Evolutionary conservation across 371 early-diverging fungal genomes (phyloP), one percentile per base, ranked within the genome.

Genomic region (Smittium mucronatum): DNA sequence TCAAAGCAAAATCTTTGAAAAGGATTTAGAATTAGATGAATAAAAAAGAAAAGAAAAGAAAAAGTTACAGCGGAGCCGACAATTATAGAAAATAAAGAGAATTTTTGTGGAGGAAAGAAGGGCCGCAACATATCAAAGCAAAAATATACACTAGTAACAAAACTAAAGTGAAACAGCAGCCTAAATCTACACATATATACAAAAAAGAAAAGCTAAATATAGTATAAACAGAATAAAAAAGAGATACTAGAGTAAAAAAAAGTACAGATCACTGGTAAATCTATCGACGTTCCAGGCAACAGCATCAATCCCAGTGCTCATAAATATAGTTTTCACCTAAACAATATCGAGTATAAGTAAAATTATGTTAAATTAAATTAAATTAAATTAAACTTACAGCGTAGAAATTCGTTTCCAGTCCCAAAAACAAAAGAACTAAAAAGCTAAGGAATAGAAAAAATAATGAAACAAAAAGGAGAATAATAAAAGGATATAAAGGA

Each of bases 261-360:
- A 11, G 5, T 47, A 47, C 47, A 65, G n/a, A n/a, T 65, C 65
- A 65, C 65, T 65, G 34, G 65, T 65, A 65, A 65, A 65, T 65
- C n/a, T 65, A 8, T 65, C 65, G n/a, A 65, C 65, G 34, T 65
- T 65, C 65, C 65, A 65, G 11, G 32, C 65, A 33, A 65, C 34
- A n/a, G 65, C 65, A 65, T 65, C 65, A 11, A 65, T 65, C n/a
- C 65, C 65, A 11, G 36, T 34, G 36, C 65, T 65, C 65, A 65
- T 65, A 65, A 65, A 65, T n/a, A 65, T 32, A 15, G 65, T 34
- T 25, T 36, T 65, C 2, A 65, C 65, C 65, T 47, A 47, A 47
- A 47, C 5, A 47, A 47, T 11, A 47, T 47, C 47, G 47, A 47
- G 21, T 47, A 47, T 5, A 47, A 47, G 21, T 47, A 47, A 47